phyloP scores from a whole-genome alignment of 805 yeast genomes.

The Myxozyma kluyveri region DNA sequence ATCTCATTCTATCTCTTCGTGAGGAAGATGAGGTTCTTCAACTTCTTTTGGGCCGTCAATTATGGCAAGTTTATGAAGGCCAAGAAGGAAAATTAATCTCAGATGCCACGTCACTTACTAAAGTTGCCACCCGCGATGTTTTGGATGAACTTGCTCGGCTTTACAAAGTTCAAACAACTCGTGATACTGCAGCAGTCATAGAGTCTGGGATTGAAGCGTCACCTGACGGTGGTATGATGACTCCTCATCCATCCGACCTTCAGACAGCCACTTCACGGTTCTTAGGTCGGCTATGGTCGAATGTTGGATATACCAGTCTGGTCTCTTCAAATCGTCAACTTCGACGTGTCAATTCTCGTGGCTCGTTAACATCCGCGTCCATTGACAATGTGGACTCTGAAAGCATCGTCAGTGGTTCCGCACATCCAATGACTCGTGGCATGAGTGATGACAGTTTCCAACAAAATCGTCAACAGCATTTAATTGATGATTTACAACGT shows the following conservation, averaged over 20 bases:
- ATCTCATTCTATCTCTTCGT: conserved; percentile 38
- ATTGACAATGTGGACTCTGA: background rate
- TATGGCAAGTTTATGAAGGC: conserved; percentile 45
- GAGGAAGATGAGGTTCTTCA: conserved; percentile 45
- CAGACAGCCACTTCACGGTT: conserved; percentile 26
- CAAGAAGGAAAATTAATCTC: conserved; percentile 41
- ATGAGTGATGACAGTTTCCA: background rate
- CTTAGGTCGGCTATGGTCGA: conserved; percentile 25
- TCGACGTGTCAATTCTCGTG: conserved; percentile 7
- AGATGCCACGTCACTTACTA: conserved; percentile 33
- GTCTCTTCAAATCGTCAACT: conserved; percentile 1
- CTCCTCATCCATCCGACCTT: conserved; percentile 21
- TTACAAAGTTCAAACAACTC: conserved; percentile 2
- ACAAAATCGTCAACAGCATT: background rate
- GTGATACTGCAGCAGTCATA: background rate
- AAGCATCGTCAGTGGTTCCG: background rate
- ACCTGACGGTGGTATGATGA: background rate
- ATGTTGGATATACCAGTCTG: conserved; percentile 3
- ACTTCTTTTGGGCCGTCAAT: conserved; percentile 42
- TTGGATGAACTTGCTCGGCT: conserved; percentile 22
- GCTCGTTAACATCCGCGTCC: conserved; percentile 15
- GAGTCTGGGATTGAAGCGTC: no score
- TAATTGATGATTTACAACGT: conserved; percentile 15
- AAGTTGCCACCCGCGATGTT: conserved; percentile 24
- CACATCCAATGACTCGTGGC: background rate